Evolutionary conservation across 2,329 filamentous ascomycete species (phyloP).

Genomic region (Penicillium sp.): DNA sequence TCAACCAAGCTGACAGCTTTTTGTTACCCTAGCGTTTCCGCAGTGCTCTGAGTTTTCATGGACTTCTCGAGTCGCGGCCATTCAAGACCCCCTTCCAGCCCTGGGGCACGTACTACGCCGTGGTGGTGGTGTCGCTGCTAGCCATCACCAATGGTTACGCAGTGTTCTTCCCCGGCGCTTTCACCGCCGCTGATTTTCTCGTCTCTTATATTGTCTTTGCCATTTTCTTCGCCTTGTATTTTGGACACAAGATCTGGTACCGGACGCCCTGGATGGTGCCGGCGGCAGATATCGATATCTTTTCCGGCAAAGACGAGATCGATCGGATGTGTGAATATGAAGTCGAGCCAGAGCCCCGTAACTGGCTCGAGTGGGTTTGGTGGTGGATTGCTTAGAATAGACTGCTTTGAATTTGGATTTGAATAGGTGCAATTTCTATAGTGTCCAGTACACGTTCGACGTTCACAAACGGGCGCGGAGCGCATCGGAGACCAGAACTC

Average conservation of each 20-base stretch:
- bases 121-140: constrained; percentile 49
- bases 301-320: constrained; percentile 47
- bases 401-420: background rate
- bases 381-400: constrained; percentile 49
- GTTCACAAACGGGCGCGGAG: too few relatives aligned
- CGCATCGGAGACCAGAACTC: too few relatives aligned
- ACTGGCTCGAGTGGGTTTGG: constrained; percentile 45
- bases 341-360: constrained; percentile 41
- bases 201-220: constrained; percentile 55
- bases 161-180: constrained; percentile 50
- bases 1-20: constrained; percentile 1
- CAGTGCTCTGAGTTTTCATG: constrained; percentile 51
- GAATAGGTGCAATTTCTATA: too few relatives aligned
- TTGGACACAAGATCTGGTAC: constrained; percentile 38
- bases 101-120: constrained; percentile 51
- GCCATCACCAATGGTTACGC: constrained; percentile 59
- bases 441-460: background rate
- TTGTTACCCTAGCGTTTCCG: constrained; percentile 56
- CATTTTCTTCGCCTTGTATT: constrained; percentile 48
- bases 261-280: constrained; percentile 32
- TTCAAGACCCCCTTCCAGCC: constrained; percentile 54
- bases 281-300: constrained; percentile 45
- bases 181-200: constrained; percentile 50
- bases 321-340: constrained; percentile 45
- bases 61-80: constrained; percentile 45